Base-by-base conservation (phyloP, 106 monocot species). In the Dioscorea alata region DNA sequence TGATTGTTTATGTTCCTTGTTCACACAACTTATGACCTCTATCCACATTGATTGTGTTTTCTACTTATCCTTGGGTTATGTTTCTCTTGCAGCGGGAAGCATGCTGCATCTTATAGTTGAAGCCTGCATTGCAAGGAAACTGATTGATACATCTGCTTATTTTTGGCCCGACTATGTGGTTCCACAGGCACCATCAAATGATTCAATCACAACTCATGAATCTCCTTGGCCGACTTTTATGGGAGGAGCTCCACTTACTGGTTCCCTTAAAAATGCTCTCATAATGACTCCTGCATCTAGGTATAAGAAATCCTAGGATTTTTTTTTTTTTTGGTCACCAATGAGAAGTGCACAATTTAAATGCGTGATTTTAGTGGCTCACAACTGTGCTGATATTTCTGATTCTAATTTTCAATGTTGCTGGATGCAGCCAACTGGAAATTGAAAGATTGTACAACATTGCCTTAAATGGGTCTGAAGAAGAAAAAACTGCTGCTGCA, bases 71-170 rank as follows among this genome's bases (percentile, higher is more conserved):
- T 10, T 42, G 10, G 42, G 9, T 42, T 23, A 12, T 13, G 51
- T 59, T 80, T 33, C 48, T 70, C 13, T 57, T 71, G 53, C 82
- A 96, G 96, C 60, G 66, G 96, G 96, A 33, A 96, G 64, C 74
- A 86, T 96, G 85, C 67, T 91, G 58, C 96, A 96, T 80, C 84
- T 96, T 70, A 82, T 96, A 54, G 86, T 96, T 72, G 96, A 96
- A 86, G 88, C 91, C 34, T 96, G 96, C 66, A 96, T 96, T 58
- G 78, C 96, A 13, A 88, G 96, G 63, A 84, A 92, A 28, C 75
- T 96, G 65, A 78, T 96, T 14, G 96, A 96, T 62, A 89, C 96
- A 68, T 92, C 96, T 69, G 89, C 88, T 52, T 96, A 96, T 66
- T 84, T 91, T 78, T 96, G 96, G 96, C 89, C 89, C 67, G 86